Evolutionary conservation across 2,329 filamentous ascomycete genomes (phyloP), one percentile per base, ranked within the genome.

Genomic region (Aureobasidium sp.): DNA sequence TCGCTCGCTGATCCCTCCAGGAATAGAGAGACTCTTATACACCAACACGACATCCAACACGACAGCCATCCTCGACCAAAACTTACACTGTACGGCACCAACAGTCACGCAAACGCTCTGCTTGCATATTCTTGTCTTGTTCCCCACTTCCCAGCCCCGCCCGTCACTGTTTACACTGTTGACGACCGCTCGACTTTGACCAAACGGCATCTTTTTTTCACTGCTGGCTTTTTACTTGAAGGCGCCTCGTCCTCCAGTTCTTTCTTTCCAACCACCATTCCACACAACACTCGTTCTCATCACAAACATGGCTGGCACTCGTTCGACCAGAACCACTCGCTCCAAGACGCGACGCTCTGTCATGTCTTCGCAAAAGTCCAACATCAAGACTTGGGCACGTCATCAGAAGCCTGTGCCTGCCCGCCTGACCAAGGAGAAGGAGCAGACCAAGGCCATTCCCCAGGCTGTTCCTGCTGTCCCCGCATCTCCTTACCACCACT

Each of bases 71-170:
- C 42, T 34, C 41, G 9, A 17, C 27, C 15, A 34, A 53, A 57
- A 36, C 27, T 36, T 57, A 45, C 42, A 39, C 45, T 39, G 55
- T 31, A 59, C 57, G 57, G 36, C 57, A 41, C 55, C 44, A 60
- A 51, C 44, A 51, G 41, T 37, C 31, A 59, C 36, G 12, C 15
- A 31, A 60, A 60, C 57, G 57, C 44, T 45, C 44, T 41, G n/a
- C 44, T 51, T 60, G 57, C 57, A 60, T 60, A 60, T 51, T 37
- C 57, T 15, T 49, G 44, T 49, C 57, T 60, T 31, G 39, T 34
- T 42, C 57, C 57, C 57, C 57, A 60, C 57, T 51, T 60, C 45
- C 57, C 57, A 60, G 57, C 57, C 57, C 57, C 57, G 57, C 57
- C 27, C 57, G 37, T 45, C 53, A 57, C 57, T 60, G 57, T 60